A percentile compares a stretch with the other conserved stretches of the same genome.
These are phyloP conservation scores for Artemisia argyi DNA, from an alignment of 129 eudicot species.

Conservation along the genomic window DNA sequence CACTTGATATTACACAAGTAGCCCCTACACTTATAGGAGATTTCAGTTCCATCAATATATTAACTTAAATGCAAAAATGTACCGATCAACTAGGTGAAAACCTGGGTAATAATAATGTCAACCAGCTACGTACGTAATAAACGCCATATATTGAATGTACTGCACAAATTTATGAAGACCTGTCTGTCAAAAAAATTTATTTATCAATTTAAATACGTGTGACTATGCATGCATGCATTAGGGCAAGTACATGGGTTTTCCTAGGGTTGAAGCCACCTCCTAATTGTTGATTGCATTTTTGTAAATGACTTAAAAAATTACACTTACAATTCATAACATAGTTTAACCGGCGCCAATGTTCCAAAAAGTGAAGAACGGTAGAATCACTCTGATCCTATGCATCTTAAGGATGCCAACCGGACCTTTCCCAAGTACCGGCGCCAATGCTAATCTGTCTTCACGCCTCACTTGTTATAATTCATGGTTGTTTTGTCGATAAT, in stretches of 20 bases:
- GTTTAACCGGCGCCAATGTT: no score
- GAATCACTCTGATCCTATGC: no score
- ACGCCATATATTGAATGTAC: constrained; percentile 29
- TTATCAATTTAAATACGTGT: neutral
- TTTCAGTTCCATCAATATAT: constrained; percentile 13
- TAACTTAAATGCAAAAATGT: constrained; percentile 28
- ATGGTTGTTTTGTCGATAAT: no score
- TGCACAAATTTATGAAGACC: constrained; percentile 17
- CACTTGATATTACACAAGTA: constrained; percentile 26
- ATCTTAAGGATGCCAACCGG: no score
- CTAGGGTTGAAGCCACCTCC: constrained; percentile 19
- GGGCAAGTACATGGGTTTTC: constrained; percentile 14
- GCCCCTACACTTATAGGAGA: constrained; percentile 26
- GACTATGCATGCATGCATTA: neutral
- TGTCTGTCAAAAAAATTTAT: constrained; percentile 13
- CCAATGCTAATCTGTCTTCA: no score
- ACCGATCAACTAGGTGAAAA: constrained; percentile 27
- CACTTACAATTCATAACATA: no score
- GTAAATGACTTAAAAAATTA: no score
- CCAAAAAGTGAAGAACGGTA: no score
- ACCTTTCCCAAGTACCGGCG: no score
- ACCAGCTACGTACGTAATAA: constrained; percentile 33
- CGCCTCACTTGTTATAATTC: no score
- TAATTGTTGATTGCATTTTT: neutral
- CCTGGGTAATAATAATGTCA: constrained; percentile 32